Evolutionary conservation across 2,329 filamentous ascomycete species (phyloP).

Genomic region (Sclerotinia nivalis): DNA sequence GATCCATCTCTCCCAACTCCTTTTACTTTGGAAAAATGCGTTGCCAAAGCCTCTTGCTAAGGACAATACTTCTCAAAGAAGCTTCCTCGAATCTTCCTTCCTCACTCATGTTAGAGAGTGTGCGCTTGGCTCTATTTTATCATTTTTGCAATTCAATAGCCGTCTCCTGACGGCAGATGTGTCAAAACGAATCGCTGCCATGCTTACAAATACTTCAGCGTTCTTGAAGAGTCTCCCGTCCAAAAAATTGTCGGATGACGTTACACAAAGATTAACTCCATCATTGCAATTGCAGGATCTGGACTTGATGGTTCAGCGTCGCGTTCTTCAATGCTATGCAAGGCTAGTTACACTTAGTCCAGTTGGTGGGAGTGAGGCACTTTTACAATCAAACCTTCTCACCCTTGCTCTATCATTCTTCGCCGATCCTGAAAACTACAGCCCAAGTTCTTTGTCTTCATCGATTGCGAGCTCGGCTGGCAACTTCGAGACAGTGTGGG

Average conservation of each 20-base stretch:
- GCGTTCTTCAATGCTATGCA: conserved; percentile 92
- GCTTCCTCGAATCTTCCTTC: conserved; percentile 86
- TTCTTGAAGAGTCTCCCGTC: conserved; percentile 83
- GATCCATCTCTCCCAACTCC: conserved; percentile 90
- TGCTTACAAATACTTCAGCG: conserved; percentile 91
- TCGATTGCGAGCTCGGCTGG: conserved; percentile 89
- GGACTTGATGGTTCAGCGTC: conserved; percentile 87
- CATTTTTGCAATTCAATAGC: conserved; percentile 92
- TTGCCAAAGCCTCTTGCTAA: conserved; percentile 91
- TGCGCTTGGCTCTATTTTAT: conserved; percentile 84
- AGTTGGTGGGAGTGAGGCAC: conserved; percentile 77
- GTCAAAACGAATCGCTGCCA: conserved; percentile 84
- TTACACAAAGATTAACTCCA: conserved; percentile 78
- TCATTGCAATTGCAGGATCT: conserved; percentile 87
- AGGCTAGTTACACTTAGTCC: conserved; percentile 88
- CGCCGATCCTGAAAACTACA: conserved; percentile 87
- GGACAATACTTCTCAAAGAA: conserved; percentile 82
- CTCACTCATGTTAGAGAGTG: conserved; percentile 94
- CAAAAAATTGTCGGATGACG: conserved; percentile 84
- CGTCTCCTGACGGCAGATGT: conserved; percentile 90
- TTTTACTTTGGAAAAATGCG: conserved; percentile 96
- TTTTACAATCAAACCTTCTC: conserved; percentile 88
- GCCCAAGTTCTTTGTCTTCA: conserved; percentile 79
- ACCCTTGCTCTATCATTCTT: conserved; percentile 89
- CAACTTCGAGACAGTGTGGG: conserved; percentile 92